phyloP scores from a whole-genome alignment of 2,329 filamentous ascomycete species.

The Geosmithia morbida region DNA sequence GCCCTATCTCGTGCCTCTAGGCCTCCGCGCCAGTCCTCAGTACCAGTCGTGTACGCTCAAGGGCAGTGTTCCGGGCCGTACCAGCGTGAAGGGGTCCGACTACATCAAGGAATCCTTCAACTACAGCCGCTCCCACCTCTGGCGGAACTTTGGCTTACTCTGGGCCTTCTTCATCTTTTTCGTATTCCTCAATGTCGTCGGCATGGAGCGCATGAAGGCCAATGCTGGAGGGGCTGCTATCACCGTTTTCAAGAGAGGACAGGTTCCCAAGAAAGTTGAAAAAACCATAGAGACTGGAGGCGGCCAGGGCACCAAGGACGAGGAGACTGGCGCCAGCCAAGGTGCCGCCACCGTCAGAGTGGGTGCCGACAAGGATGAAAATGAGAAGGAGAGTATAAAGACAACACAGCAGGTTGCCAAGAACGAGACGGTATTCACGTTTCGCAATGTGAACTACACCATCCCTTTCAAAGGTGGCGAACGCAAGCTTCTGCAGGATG shows the following conservation, averaged over 20 bases:
- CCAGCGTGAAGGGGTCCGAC: conserved; percentile 33
- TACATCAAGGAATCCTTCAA: conserved; percentile 39
- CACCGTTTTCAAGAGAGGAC: conserved; percentile 47
- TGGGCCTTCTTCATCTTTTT: conserved; percentile 66
- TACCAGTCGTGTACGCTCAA: conserved; percentile 40
- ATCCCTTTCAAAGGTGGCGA: conserved; percentile 43
- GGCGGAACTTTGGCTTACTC: conserved; percentile 68
- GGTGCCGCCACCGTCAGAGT: conserved; percentile 25
- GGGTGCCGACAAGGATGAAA: conserved; percentile 11
- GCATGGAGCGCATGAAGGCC: conserved; percentile 51
- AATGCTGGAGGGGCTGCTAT: conserved; percentile 44
- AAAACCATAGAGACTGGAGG: conserved; percentile 39
- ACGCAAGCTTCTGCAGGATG: conserved; percentile 58
- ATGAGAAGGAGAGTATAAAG: conserved; percentile 14
- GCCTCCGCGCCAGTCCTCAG: conserved; percentile 11
- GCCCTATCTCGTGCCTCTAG: conserved; percentile 40
- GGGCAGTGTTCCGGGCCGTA: conserved; percentile 28
- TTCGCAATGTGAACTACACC: conserved; percentile 33
- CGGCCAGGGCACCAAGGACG: conserved; percentile 26
- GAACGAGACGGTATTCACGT: conserved; percentile 45
- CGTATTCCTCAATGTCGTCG: conserved; percentile 54
- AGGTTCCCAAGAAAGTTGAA: conserved; percentile 44
- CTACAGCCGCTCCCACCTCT: conserved; percentile 44
- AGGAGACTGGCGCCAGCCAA: conserved; percentile 21
- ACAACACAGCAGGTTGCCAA: conserved; percentile 35